phyloP scores from a whole-genome alignment of 805 yeast species.

The Kazachstania psychrophila region DNA sequence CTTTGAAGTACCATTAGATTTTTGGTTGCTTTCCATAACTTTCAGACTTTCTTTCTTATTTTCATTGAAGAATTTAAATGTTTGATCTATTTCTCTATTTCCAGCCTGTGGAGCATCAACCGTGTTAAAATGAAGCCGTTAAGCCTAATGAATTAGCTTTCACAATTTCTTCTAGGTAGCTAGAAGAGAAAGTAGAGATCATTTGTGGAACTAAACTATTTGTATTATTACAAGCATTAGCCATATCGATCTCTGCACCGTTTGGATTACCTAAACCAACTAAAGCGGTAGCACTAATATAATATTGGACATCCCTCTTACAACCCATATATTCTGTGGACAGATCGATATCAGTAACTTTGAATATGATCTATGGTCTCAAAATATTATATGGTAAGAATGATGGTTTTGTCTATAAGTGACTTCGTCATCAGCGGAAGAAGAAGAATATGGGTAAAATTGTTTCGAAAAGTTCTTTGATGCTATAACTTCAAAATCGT shows the following conservation, averaged over 20 bases:
- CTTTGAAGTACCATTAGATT: slow-evolving; percentile 68
- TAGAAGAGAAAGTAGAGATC: slow-evolving; percentile 87
- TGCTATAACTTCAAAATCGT: slow-evolving; percentile 37
- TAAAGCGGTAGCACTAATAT: slow-evolving; percentile 41
- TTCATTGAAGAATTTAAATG: slow-evolving; percentile 43
- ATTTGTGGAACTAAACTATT: slow-evolving; percentile 53
- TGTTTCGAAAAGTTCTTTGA: slow-evolving; percentile 25
- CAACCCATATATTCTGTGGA: slow-evolving; percentile 42
- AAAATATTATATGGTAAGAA: slow-evolving; percentile 37
- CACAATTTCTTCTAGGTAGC: slow-evolving; percentile 76
- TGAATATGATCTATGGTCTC: slow-evolving; percentile 37
- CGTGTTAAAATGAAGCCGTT: slow-evolving; percentile 75
- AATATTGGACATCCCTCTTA: slow-evolving; percentile 38
- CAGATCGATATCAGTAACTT: slow-evolving; percentile 31
- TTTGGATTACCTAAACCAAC: slow-evolving; percentile 36
- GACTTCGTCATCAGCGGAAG: slow-evolving; percentile 44
- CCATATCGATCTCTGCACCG: slow-evolving; percentile 35
- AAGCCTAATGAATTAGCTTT: slow-evolving; percentile 73
- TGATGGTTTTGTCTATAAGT: slow-evolving; percentile 37
- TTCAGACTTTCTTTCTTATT: slow-evolving; percentile 16
- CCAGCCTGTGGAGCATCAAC: slow-evolving; percentile 92
- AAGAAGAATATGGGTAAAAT: slow-evolving; percentile 37
- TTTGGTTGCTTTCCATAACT: slow-evolving; percentile 31
- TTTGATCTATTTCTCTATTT: slow-evolving; percentile 79
- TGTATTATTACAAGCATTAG: slow-evolving; percentile 31